Evolutionary conservation across 1,284 basidiomycete genomes (phyloP).

Genomic region (Dichomitus squalens): DNA sequence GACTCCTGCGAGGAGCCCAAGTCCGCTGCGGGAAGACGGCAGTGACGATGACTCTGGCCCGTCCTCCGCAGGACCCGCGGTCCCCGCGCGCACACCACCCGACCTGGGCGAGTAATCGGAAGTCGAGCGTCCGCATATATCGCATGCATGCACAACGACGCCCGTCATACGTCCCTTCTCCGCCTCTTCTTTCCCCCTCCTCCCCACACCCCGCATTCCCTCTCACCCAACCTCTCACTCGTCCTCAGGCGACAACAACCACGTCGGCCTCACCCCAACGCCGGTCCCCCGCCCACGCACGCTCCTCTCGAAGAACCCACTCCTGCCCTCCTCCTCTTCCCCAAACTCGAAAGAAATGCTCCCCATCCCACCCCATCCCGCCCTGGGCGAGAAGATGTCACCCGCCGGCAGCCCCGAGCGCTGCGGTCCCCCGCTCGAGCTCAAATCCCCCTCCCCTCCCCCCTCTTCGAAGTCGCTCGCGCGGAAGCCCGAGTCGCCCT

Average conservation of each 20-base stretch:
- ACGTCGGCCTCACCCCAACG: conserved; percentile 10
- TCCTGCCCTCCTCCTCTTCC: background rate
- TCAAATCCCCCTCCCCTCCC: conserved; percentile 12
- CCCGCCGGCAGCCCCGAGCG: conserved; percentile 18
- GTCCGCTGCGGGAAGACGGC: too few relatives aligned
- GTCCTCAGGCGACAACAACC: conserved; percentile 21
- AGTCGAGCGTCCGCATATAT: too few relatives aligned
- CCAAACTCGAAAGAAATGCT: background rate
- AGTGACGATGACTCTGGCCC: too few relatives aligned
- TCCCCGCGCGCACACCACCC: too few relatives aligned
- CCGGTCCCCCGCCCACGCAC: background rate
- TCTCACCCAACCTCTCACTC: background rate
- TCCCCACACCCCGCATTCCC: too few relatives aligned
- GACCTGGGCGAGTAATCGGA: too few relatives aligned
- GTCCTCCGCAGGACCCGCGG: too few relatives aligned
- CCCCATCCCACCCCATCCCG: background rate
- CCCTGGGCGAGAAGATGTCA: conserved; percentile 22
- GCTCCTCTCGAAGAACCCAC: background rate
- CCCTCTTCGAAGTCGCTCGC: conserved; percentile 3
- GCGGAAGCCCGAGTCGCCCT: conserved; percentile 1
- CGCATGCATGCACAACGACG: too few relatives aligned
- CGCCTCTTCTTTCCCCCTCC: too few relatives aligned
- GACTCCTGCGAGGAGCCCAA: too few relatives aligned
- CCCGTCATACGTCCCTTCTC: too few relatives aligned
- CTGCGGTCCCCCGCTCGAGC: conserved; percentile 18